Conservation (phyloP, 106 monocot species). For the Platanthera guangdongensis region DNA sequence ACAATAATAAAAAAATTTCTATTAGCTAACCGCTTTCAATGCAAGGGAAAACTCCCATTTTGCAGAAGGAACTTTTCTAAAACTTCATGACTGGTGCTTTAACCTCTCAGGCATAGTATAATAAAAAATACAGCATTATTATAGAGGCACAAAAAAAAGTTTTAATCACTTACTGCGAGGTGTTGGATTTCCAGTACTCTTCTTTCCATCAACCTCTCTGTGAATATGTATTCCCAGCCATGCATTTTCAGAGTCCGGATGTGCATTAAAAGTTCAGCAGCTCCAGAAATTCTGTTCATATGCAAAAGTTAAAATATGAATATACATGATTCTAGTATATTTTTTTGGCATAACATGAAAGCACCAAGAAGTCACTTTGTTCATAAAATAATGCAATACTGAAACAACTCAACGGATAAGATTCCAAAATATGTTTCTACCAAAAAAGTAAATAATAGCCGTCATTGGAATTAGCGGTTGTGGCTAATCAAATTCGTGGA, state of each 20-base stretch:
- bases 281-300: constrained; percentile 62
- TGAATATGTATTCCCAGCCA: constrained; percentile 76
- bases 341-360: not conserved
- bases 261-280: constrained; percentile 70
- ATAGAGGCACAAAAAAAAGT: not conserved
- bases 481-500: no score
- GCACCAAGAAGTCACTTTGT: not conserved
- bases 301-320: not conserved
- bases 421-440: no score
- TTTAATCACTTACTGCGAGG: constrained; percentile 54
- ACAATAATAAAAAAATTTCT: no score
- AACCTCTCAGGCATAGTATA: no score
- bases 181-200: constrained; percentile 88
- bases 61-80: not conserved
- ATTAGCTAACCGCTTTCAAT: not conserved
- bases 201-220: constrained; percentile 51
- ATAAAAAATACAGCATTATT: not conserved
- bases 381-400: not conserved
- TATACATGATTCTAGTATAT: not conserved
- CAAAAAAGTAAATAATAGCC: no score
- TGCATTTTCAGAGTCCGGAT: constrained; percentile 91
- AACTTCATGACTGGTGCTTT: not conserved
- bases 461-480: no score
- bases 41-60: not conserved
- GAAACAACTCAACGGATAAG: not conserved